Conservation (phyloP, 257 asterid genomes). For the Leptodermis oblonga region DNA sequence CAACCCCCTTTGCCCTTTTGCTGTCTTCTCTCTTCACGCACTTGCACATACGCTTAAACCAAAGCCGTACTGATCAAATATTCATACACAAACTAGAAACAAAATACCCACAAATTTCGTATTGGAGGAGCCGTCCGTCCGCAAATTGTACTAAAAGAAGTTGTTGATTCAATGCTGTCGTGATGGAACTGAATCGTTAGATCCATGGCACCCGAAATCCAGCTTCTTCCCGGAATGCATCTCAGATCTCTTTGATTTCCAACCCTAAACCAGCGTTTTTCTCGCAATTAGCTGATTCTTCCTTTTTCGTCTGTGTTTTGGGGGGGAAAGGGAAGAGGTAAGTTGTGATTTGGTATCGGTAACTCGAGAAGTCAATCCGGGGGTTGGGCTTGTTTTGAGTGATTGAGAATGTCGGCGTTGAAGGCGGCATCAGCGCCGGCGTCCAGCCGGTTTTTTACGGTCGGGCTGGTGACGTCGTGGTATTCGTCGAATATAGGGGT, state of each 20-base stretch:
- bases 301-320: not conserved
- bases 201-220: slow-evolving; percentile 14
- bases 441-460: slow-evolving; percentile 52
- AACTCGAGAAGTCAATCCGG: not conserved
- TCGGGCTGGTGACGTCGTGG: slow-evolving; percentile 81
- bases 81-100: not conserved
- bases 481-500: slow-evolving; percentile 88
- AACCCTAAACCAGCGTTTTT: slow-evolving; percentile 1
- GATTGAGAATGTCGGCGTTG: slow-evolving; percentile 34
- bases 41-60: not conserved
- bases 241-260: slow-evolving; percentile 10
- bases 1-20: too few relatives aligned
- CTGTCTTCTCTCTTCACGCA: not conserved
- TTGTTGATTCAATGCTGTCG: not conserved
- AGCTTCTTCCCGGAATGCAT: slow-evolving; percentile 13
- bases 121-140: not conserved
- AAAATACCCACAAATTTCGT: not conserved
- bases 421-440: slow-evolving; percentile 25
- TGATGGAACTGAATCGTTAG: slow-evolving; percentile 14
- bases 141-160: not conserved
- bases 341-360: not conserved
- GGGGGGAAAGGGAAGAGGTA: not conserved
- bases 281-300: not conserved
- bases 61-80: not conserved
- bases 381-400: not conserved